Conservation (phyloP, 257 asterid genomes). For the Scutellaria minor region DNA sequence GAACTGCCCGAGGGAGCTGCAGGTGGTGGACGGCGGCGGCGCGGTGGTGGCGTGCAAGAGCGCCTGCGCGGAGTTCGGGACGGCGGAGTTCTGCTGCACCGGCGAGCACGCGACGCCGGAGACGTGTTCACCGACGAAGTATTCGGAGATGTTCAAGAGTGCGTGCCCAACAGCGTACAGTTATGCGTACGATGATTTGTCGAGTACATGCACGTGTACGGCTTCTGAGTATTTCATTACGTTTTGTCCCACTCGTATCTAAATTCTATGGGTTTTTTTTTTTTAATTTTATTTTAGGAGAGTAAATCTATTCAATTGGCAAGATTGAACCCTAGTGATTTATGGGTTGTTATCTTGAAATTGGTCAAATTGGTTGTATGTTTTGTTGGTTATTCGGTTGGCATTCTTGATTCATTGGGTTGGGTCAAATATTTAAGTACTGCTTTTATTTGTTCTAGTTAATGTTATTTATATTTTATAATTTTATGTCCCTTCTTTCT, state of each 20-base stretch:
- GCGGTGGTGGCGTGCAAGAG: constrained; percentile 71
- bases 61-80: constrained; percentile 72
- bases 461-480: no score
- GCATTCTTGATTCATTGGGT: no score
- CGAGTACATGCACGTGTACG: constrained; percentile 80
- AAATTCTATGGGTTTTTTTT: not conserved
- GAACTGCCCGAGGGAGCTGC: constrained; percentile 56
- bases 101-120: constrained; percentile 67
- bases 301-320: no score
- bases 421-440: no score
- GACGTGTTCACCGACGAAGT: constrained; percentile 71
- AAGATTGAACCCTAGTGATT: no score
- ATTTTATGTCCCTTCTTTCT: no score
- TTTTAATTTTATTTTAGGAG: no score
- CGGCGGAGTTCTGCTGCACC: constrained; percentile 82
- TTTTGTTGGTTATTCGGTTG: no score
- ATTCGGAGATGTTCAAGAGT: constrained; percentile 68
- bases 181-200: constrained; percentile 84
- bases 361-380: no score
- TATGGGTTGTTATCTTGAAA: no score
- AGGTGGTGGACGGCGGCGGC: constrained; percentile 40
- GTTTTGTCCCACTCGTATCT: constrained; percentile 59
- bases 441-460: no score
- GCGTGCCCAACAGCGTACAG: constrained; percentile 94
- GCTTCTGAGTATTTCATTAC: constrained; percentile 75